phyloP scores from a whole-genome alignment of 805 yeast genomes.

The Hanseniaspora clermontiae region DNA sequence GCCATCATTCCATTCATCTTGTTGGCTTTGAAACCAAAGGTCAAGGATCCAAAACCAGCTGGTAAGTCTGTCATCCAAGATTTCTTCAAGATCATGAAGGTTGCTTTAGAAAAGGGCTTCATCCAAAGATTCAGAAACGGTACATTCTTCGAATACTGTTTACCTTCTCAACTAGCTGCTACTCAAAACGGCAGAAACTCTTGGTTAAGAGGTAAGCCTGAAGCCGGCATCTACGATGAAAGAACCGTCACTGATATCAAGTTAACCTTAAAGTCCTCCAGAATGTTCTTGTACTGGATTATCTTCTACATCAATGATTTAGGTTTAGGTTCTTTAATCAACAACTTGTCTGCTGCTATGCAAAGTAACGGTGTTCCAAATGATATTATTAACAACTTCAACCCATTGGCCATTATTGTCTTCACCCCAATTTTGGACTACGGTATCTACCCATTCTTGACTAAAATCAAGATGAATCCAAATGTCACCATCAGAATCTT shows the following conservation, averaged over 20 bases:
- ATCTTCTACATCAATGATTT: conserved; percentile 24
- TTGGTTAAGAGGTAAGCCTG: conserved; percentile 20
- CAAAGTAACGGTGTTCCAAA: conserved; percentile 52
- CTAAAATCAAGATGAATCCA: conserved; percentile 50
- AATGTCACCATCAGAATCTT: conserved; percentile 48
- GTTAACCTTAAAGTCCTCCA: conserved; percentile 34
- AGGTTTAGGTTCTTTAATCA: conserved; percentile 15
- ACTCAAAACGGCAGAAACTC: conserved; percentile 14
- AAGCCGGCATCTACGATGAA: conserved; percentile 22
- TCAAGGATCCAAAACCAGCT: conserved; percentile 23
- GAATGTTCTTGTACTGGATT: conserved; percentile 34
- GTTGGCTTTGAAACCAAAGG: conserved; percentile 23
- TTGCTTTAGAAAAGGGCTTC: conserved; percentile 34
- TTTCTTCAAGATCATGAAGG: conserved; percentile 32
- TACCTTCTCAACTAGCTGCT: conserved; percentile 11
- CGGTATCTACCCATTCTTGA: conserved; percentile 37
- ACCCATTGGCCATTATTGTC: conserved; percentile 61
- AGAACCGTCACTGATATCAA: conserved; percentile 38
- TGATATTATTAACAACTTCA: conserved; percentile 63
- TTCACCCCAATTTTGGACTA: conserved; percentile 63
- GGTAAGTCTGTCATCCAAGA: conserved; percentile 35
- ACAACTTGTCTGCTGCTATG: conserved; percentile 14
- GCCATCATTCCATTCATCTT: conserved; percentile 40
- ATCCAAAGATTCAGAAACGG: conserved; percentile 31
- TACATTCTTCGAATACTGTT: conserved; percentile 36